Evolutionary conservation across 1,139 yeast genomes (phyloP).

Genomic region (Blastobotrys persicus): DNA sequence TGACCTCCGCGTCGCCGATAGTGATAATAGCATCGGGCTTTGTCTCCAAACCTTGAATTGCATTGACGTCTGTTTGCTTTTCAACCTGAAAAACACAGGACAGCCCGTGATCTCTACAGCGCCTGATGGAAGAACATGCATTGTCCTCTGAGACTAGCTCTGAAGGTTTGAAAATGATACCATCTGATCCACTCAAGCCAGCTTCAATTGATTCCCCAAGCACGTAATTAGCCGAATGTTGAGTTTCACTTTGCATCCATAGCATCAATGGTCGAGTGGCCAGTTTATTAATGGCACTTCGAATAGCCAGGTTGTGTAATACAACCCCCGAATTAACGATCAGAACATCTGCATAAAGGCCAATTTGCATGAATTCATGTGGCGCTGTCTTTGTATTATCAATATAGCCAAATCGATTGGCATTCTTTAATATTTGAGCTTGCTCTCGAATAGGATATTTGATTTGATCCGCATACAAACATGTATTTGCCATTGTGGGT

Average conservation of each 20-base stretch:
- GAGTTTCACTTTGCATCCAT: conserved; percentile 24
- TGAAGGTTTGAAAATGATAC: conserved; percentile 21
- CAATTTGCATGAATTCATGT: conserved; percentile 25
- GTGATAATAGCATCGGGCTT: conserved; percentile 17
- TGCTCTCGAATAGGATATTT: conserved; percentile 23
- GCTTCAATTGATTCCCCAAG: conserved; percentile 30
- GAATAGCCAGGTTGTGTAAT: conserved; percentile 28
- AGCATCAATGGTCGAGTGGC: conserved; percentile 26
- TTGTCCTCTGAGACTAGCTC: conserved; percentile 17
- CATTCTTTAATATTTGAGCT: conserved; percentile 19
- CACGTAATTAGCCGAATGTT: conserved; percentile 20
- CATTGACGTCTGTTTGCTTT: conserved; percentile 11
- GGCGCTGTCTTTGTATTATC: conserved; percentile 31
- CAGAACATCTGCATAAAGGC: conserved; percentile 21
- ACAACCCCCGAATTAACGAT: conserved; percentile 26
- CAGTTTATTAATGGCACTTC: conserved; percentile 24
- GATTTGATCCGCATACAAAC: conserved; percentile 18
- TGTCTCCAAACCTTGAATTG: conserved; percentile 1
- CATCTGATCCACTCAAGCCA: conserved; percentile 30
- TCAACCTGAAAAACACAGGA: conserved; percentile 16
- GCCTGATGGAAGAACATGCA: conserved; percentile 6
- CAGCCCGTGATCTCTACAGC: conserved; percentile 18
- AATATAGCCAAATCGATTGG: conserved; percentile 24
- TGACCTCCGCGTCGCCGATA: neutral
- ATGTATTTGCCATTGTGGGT: conserved; percentile 5